A percentile compares a stretch with the other conserved stretches of the same genome.
These are phyloP conservation scores for Phytopythium helicoides DNA, from an alignment of 352 stramenopile species.

Conservation along the genomic window DNA sequence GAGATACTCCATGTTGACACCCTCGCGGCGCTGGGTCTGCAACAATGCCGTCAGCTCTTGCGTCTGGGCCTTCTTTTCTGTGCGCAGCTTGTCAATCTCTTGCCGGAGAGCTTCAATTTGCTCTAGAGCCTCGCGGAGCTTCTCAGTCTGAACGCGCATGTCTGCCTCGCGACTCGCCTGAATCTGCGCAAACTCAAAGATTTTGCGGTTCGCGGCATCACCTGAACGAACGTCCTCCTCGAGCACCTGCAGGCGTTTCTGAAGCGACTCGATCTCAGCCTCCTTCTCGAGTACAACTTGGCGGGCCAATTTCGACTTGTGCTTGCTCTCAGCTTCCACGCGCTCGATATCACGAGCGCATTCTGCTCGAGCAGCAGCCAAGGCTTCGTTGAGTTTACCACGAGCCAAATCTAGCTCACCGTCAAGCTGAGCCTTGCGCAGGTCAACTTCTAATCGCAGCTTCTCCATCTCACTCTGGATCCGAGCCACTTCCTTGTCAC, in stretches of 20 bases:
- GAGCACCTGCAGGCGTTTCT: slow-evolving; percentile 53
- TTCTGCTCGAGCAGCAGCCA: slow-evolving; percentile 26
- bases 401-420: slow-evolving; percentile 37
- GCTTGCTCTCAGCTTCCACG: slow-evolving; percentile 73
- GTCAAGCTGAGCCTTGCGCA: slow-evolving; percentile 28
- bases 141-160: slow-evolving; percentile 43
- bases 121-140: slow-evolving; percentile 49
- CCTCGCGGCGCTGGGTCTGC: slow-evolving; percentile 78
- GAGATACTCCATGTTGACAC: slow-evolving; percentile 90
- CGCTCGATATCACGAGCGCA: slow-evolving; percentile 59
- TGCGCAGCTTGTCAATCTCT: slow-evolving; percentile 52
- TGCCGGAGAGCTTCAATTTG: slow-evolving; percentile 40
- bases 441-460: slow-evolving; percentile 30
- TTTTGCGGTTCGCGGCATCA: slow-evolving; percentile 83
- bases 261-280: slow-evolving; percentile 57
- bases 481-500: slow-evolving; percentile 44
- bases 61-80: slow-evolving; percentile 59
- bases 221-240: slow-evolving; percentile 85
- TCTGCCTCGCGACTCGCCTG: slow-evolving; percentile 82
- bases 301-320: slow-evolving; percentile 85
- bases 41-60: slow-evolving; percentile 73
- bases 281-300: slow-evolving; percentile 82
- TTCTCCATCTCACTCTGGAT: slow-evolving; percentile 46
- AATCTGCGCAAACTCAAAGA: slow-evolving; percentile 84
- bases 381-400: slow-evolving; percentile 17